A percentile compares a stretch with the other conserved stretches of the same genome.
phyloP scores from a whole-genome alignment of 2,329 filamentous ascomycete species.

The Calonectria multiphialidica region DNA sequence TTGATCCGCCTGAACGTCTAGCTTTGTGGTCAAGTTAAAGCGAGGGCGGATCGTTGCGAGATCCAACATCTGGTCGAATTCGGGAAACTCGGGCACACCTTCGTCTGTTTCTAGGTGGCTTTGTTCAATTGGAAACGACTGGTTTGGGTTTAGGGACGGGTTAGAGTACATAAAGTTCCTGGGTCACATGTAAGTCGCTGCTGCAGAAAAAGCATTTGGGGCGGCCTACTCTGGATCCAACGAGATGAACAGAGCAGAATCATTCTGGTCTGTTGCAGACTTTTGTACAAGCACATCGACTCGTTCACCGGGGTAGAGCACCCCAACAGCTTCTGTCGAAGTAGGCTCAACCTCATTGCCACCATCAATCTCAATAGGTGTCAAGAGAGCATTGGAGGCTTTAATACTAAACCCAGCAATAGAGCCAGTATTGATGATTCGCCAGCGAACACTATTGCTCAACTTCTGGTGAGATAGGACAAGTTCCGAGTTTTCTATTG shows the following conservation, averaged over 20 bases:
- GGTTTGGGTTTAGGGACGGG: not conserved
- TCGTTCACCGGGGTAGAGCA: conserved; percentile 1
- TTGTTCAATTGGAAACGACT: not conserved
- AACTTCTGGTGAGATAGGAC: not conserved
- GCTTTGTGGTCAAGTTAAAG: not conserved
- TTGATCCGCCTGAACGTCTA: not conserved
- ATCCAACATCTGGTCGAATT: not conserved
- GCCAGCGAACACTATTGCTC: not conserved
- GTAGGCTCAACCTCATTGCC: not conserved
- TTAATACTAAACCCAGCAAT: conserved; percentile 4
- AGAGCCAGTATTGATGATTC: conserved; percentile 2
- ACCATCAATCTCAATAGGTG: not conserved
- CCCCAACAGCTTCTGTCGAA: not conserved
- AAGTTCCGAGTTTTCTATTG: not conserved
- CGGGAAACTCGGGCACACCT: not conserved
- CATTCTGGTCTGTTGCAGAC: not conserved
- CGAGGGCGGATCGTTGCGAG: not conserved
- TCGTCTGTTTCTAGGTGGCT: no score
- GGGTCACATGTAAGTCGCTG: not conserved
- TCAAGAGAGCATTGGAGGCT: not conserved
- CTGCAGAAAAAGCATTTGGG: not conserved
- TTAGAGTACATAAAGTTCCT: not conserved
- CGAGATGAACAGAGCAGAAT: not conserved
- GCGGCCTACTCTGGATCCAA: not conserved
- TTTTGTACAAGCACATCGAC: not conserved